Conservation (phyloP, 257 asterid genomes). For the Solanum acaule region DNA sequence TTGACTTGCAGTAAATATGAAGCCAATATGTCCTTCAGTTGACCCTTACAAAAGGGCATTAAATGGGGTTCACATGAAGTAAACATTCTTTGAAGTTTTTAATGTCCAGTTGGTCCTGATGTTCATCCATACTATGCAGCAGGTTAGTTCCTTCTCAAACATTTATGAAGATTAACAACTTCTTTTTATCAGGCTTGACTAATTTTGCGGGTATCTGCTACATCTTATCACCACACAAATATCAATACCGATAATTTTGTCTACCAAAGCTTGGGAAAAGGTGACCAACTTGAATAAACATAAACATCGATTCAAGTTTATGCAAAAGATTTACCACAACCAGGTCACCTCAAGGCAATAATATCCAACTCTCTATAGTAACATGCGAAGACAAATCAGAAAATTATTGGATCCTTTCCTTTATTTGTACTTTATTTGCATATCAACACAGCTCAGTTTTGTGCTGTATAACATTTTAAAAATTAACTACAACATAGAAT, state of each 20-base stretch:
- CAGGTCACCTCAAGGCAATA: neutral
- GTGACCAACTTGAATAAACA: neutral
- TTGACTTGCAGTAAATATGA: too few relatives aligned
- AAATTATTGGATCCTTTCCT: neutral
- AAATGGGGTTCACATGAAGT: neutral
- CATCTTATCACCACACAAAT: neutral
- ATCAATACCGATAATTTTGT: neutral
- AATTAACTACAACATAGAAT: neutral
- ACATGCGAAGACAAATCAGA: neutral
- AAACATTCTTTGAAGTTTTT: neutral
- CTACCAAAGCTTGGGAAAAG: neutral
- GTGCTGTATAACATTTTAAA: neutral
- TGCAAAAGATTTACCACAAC: neutral
- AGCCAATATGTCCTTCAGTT: neutral
- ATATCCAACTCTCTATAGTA: neutral
- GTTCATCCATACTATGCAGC: neutral
- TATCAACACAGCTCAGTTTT: neutral
- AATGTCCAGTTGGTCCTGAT: neutral
- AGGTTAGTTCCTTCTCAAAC: neutral
- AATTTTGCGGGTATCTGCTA: neutral
- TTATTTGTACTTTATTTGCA: neutral
- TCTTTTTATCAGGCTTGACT: neutral
- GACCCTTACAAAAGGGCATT: neutral
- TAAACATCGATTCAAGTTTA: neutral
- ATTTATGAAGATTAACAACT: neutral